A percentile compares a stretch with the other conserved stretches of the same genome.
Evolutionary conservation across 164 flowering plant genomes (phyloP).

Genomic region (Chimonanthus salicifolius): DNA sequence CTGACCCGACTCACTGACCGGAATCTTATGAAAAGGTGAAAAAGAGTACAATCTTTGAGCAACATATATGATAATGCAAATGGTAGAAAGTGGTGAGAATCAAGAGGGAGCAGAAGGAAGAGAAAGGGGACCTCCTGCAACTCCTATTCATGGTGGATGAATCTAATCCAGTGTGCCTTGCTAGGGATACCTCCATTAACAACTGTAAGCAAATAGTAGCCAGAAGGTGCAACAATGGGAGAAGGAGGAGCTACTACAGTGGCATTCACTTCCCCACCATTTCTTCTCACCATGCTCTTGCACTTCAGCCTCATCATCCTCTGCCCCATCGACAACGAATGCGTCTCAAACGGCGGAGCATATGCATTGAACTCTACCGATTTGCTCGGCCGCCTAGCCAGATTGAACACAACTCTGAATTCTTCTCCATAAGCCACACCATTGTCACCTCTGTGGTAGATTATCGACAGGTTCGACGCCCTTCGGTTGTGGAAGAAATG

Average conservation of each 20-base stretch:
- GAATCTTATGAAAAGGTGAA: too few species aligned
- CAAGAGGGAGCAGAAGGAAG: too few species aligned
- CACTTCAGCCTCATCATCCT: constrained; percentile 54
- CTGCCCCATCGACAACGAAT: constrained; percentile 62
- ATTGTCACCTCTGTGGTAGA: neutral
- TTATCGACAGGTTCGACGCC: constrained; percentile 38
- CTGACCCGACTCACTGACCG: too few species aligned
- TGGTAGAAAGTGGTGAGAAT: too few species aligned
- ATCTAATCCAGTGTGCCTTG: constrained; percentile 44
- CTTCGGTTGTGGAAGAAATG: constrained; percentile 21
- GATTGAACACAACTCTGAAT: constrained; percentile 34
- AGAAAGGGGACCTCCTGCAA: too few species aligned
- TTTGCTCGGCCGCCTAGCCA: constrained; percentile 23
- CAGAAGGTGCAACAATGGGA: constrained; percentile 61
- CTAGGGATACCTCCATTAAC: constrained; percentile 58
- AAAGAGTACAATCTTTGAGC: too few species aligned
- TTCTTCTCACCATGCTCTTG: constrained; percentile 22
- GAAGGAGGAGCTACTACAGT: constrained; percentile 55
- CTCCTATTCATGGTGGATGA: constrained; percentile 18
- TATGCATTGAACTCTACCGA: constrained; percentile 36
- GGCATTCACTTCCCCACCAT: constrained; percentile 32
- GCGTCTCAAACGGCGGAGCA: constrained; percentile 63
- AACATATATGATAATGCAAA: too few species aligned
- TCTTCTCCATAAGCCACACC: constrained; percentile 34
- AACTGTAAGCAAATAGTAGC: constrained; percentile 61